phyloP scores from a whole-genome alignment of 2,329 filamentous ascomycete species.

The Fusarium sp. region DNA sequence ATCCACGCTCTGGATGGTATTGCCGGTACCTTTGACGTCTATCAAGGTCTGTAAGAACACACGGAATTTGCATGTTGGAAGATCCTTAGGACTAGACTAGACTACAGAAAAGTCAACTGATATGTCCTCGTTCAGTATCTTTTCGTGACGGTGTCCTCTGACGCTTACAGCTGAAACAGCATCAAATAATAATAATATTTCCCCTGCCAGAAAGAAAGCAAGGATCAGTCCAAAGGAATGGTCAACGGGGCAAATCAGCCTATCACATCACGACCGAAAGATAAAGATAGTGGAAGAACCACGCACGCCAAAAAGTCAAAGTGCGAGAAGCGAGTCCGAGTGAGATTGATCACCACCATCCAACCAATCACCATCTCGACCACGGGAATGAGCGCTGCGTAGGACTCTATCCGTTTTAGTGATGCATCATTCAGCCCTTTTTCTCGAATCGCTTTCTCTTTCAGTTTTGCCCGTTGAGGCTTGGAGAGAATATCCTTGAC shows the following conservation, averaged over 20 bases:
- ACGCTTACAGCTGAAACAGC: neutral
- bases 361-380: slow-evolving; percentile 1
- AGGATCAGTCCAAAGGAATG: neutral
- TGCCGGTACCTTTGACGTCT: neutral
- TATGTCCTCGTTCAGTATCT: neutral
- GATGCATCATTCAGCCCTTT: neutral
- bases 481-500: neutral
- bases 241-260: neutral
- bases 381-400: neutral
- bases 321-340: slow-evolving; percentile 26
- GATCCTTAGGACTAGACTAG: neutral
- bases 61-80: neutral
- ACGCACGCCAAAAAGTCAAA: neutral
- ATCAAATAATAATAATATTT: neutral
- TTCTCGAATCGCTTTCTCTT: neutral
- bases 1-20: neutral
- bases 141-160: neutral
- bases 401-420: neutral
- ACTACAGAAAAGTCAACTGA: neutral
- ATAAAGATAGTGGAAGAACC: neutral
- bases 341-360: neutral
- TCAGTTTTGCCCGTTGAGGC: neutral
- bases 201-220: neutral
- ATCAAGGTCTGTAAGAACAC: neutral
- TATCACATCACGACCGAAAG: neutral